Percentiles rank a stretch among this genome's conserved stretches.
Conservation (phyloP, 345 rosid genomes). For the Microcos paniculata region DNA sequence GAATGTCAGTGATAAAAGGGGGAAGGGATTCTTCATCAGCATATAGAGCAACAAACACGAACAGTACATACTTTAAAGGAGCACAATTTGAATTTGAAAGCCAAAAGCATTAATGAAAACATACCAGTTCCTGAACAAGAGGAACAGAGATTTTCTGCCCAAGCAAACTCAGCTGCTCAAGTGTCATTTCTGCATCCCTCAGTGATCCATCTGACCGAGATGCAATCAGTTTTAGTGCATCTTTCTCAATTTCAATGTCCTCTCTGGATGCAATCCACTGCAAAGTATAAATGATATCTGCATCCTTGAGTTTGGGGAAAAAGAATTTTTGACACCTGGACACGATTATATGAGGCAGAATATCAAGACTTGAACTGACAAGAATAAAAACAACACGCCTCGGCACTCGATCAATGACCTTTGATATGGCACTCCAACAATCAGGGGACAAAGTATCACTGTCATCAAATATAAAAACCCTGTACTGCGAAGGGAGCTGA, state of each 20-base stretch:
- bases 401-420: slow-evolving; percentile 80
- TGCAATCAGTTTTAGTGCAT: slow-evolving; percentile 88
- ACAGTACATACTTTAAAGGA: not conserved
- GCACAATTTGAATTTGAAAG: not conserved
- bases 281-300: slow-evolving; percentile 72
- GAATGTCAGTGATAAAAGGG: not conserved
- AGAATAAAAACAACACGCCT: slow-evolving; percentile 78
- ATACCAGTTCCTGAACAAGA: slow-evolving; percentile 94
- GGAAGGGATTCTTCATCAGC: not conserved
- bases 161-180: slow-evolving; percentile 87
- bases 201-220: slow-evolving; percentile 97
- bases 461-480: slow-evolving; percentile 76
- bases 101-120: slow-evolving; percentile 20
- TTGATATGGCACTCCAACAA: slow-evolving; percentile 81
- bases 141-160: slow-evolving; percentile 83
- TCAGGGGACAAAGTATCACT: slow-evolving; percentile 76
- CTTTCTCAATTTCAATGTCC: slow-evolving; percentile 64
- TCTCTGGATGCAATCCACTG: slow-evolving; percentile 79
- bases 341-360: slow-evolving; percentile 84
- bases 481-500: slow-evolving; percentile 52
- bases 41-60: not conserved
- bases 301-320: slow-evolving; percentile 90
- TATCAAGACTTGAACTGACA: slow-evolving; percentile 84
- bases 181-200: slow-evolving; percentile 96
- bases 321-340: slow-evolving; percentile 97